A percentile compares a stretch with the other conserved stretches of the same genome.
Conservation (phyloP, 2,329 filamentous ascomycete genomes). For the Beauveria scarabaeidicola region DNA sequence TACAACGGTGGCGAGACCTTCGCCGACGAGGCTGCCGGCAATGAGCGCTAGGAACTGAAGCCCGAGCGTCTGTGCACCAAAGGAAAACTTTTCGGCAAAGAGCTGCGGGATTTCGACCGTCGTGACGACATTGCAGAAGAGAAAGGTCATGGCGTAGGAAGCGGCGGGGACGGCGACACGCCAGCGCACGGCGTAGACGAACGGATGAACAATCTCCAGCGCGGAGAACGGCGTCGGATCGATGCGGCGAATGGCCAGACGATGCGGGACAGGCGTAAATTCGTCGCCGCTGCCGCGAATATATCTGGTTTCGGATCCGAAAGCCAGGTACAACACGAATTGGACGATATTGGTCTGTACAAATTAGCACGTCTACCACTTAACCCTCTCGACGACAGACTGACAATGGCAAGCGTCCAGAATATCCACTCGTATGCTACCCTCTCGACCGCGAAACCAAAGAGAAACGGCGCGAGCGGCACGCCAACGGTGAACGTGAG, state of each 20-base stretch:
- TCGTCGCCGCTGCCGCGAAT: not conserved
- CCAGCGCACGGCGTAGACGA: not conserved
- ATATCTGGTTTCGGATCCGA: not conserved
- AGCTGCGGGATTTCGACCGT: constrained; percentile 8
- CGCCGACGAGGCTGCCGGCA: constrained; percentile 1
- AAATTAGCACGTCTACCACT: not conserved
- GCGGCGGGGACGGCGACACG: not conserved
- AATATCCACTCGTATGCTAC: constrained; percentile 2
- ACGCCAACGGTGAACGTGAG: constrained; percentile 2
- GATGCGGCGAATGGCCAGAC: not conserved
- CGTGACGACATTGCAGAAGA: constrained; percentile 4
- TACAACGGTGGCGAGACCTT: not conserved
- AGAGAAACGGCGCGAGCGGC: constrained; percentile 2
- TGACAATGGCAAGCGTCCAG: constrained; percentile 5
- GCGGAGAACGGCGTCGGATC: not conserved
- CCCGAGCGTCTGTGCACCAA: not conserved
- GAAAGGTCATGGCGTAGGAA: not conserved
- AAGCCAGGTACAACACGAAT: not conserved
- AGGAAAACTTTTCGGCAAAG: constrained; percentile 2
- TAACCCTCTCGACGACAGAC: not conserved
- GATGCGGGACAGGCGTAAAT: not conserved
- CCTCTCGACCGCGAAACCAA: not conserved
- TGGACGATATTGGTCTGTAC: not conserved
- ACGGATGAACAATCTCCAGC: not conserved
- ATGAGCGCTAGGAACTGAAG: constrained; percentile 6